phyloP scores from a whole-genome alignment of 169 alveolate genomes.

The Cryptosporidium ubiquitum region DNA sequence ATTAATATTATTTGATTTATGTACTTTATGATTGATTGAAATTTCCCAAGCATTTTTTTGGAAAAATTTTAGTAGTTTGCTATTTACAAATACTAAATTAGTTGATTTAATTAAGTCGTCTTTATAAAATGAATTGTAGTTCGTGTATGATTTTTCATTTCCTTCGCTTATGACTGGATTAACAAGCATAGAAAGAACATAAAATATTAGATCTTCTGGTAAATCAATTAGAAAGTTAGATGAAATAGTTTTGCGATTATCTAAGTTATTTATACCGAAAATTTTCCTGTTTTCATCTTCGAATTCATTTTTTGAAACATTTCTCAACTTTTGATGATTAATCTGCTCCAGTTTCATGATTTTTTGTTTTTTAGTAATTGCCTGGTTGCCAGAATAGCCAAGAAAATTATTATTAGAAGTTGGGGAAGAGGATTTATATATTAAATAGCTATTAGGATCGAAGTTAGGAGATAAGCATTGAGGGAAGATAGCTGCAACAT shows the following conservation, averaged over 20 bases:
- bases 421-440: neutral
- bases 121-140: slow-evolving; percentile 6
- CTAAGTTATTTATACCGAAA: neutral
- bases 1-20: neutral
- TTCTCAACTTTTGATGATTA: neutral
- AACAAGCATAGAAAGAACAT: slow-evolving; percentile 44
- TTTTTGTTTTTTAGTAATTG: neutral
- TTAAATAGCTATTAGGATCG: neutral
- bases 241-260: neutral
- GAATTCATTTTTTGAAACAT: neutral
- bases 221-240: neutral
- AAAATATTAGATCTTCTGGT: slow-evolving; percentile 53
- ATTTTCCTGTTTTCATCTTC: neutral
- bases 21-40: neutral
- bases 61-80: neutral
- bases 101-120: slow-evolving; percentile 50
- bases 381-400: neutral
- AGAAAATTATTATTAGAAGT: neutral
- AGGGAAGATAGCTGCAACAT: neutral
- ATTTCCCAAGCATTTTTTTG: slow-evolving; percentile 26
- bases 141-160: neutral
- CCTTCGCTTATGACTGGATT: neutral
- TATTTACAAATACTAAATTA: neutral
- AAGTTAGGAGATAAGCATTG: slow-evolving; percentile 27
- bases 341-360: neutral